Evolutionary conservation across 176 grass and related monocot genomes (phyloP).

Genomic region (Carex pumila): DNA sequence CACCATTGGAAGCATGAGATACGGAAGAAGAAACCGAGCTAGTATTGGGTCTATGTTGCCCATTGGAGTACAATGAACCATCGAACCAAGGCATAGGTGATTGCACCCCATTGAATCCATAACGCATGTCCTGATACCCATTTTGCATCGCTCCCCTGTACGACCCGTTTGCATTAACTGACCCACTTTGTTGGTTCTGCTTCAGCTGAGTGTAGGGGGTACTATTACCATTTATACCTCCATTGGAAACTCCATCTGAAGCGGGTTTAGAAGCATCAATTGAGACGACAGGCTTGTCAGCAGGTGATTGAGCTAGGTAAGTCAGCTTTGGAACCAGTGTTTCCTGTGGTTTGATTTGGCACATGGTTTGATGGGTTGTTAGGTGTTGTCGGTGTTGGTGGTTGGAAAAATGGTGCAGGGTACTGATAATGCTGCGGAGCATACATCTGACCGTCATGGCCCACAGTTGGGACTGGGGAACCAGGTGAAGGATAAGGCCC

Average conservation of each 20-base stretch:
- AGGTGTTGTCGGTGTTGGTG: slow-evolving; percentile 34
- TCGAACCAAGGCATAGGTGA: slow-evolving; percentile 69
- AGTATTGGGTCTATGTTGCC: slow-evolving; percentile 49
- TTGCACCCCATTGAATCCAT: slow-evolving; percentile 38
- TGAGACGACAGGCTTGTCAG: slow-evolving; percentile 35
- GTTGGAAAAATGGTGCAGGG: slow-evolving; percentile 57
- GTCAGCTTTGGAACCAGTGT: slow-evolving; percentile 38
- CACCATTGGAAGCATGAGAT: slow-evolving; percentile 40
- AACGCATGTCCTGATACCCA: slow-evolving; percentile 37
- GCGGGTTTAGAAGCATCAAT: slow-evolving; percentile 37
- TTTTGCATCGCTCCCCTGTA: slow-evolving; percentile 50
- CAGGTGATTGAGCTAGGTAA: slow-evolving; percentile 36
- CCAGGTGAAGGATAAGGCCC: slow-evolving; percentile 64
- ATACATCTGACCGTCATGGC: slow-evolving; percentile 69
- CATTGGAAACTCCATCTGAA: slow-evolving; percentile 34
- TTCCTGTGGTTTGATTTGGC: slow-evolving; percentile 5
- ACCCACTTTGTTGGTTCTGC: slow-evolving; percentile 46
- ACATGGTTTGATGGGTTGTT: slow-evolving; percentile 30
- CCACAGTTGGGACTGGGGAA: slow-evolving; percentile 61
- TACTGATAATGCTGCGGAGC: slow-evolving; percentile 80
- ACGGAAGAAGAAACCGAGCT: slow-evolving; percentile 43
- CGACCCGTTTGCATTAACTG: slow-evolving; percentile 32
- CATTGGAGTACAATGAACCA: slow-evolving; percentile 50
- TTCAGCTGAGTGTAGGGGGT: slow-evolving; percentile 28
- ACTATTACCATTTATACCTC: slow-evolving; percentile 32